phyloP scores from a whole-genome alignment of 108 stramenopile species.

The Seminavis robusta region DNA sequence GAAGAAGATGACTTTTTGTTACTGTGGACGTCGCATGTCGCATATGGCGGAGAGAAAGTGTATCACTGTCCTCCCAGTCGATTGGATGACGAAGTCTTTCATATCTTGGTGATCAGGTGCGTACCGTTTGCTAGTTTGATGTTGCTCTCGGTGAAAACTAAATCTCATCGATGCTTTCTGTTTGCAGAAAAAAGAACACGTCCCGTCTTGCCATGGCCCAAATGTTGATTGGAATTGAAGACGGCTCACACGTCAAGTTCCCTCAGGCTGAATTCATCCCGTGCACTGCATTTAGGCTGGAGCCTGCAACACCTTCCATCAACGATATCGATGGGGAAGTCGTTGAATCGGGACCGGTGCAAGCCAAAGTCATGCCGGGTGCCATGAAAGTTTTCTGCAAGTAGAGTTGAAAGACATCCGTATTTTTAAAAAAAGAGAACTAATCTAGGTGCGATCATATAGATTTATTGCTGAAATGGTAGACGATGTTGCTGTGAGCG shows the following conservation, averaged over 20 bases:
- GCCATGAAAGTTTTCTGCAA: conserved; percentile 54
- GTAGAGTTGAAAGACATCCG: too few species aligned
- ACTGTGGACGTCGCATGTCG: conserved; percentile 79
- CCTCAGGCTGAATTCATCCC: conserved; percentile 53
- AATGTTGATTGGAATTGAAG: conserved; percentile 65
- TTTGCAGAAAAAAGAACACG: conserved; percentile 17
- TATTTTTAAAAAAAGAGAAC: too few species aligned
- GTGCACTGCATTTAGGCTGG: conserved; percentile 79
- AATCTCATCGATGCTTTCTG: too few species aligned
- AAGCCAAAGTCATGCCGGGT: conserved; percentile 51
- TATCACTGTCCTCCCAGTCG: conserved; percentile 60
- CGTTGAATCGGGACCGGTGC: conserved; percentile 78
- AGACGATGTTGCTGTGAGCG: too few species aligned
- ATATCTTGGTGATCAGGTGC: conserved; percentile 75
- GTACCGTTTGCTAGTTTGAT: too few species aligned
- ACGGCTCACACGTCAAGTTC: conserved; percentile 63
- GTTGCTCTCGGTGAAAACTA: too few species aligned
- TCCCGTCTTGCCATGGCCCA: conserved; percentile 49
- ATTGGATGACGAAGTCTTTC: conserved; percentile 75
- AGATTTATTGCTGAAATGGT: too few species aligned
- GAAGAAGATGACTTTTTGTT: conserved; percentile 69
- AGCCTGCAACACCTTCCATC: conserved; percentile 41
- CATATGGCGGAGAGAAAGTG: conserved; percentile 31
- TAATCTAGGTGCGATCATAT: too few species aligned
- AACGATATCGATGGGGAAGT: conserved; percentile 89